Base-by-base conservation (phyloP, 2,329 filamentous ascomycete genomes). In the Exophiala sp. region DNA sequence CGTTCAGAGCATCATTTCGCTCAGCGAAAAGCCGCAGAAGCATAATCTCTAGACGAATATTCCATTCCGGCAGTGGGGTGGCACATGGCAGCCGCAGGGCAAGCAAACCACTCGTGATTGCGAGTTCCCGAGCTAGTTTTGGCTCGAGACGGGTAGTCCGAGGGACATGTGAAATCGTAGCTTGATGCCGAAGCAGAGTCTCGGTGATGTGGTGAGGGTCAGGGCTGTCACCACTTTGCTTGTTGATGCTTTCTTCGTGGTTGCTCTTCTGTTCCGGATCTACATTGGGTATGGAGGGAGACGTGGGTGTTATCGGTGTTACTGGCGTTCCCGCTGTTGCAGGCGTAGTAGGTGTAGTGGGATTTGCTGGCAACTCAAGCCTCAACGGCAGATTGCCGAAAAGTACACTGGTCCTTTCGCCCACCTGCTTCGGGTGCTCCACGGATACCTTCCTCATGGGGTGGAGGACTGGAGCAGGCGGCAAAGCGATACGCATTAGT, bases 61-160 rank as follows among this genome's bases (percentile, higher is more conserved):
- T 56, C 58, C 58, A 61, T 47, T 61, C 58, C 6, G 47, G 47
- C 5, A 58, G 33, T 11, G 58, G 58, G 2, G 48, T 49, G 5
- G 53, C 55, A 47, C 58, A 61, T 2, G 58, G 58, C 11, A 61
- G 44, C 5, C 55, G 58, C 3, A 61, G 46, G 5, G 58, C 58
- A 29, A 61, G 58, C 32, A 61, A 50, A 18, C 58, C 58, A 21
- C 50, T 54, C 14, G 50, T 52, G 36, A 61, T 46, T 6, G 58
- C 58, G n/a, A 59, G 46, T 12, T 61, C 58, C 10, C 29, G 38
- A 10, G 58, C 58, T 5, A 53, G 36, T 3, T 14, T n/a, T 14
- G 38, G 41, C 6, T 54, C 50, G 5, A 59, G 53, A 20, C 55
- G 51, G 11, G 55, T 52, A n/a, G 58, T 61, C n/a, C 18, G 33